Percentiles rank a stretch among this genome's conserved stretches.
These are phyloP conservation scores for Geopyxis carbonaria DNA, from an alignment of 495 filamentous ascomycete genomes.

Conservation along the genomic window DNA sequence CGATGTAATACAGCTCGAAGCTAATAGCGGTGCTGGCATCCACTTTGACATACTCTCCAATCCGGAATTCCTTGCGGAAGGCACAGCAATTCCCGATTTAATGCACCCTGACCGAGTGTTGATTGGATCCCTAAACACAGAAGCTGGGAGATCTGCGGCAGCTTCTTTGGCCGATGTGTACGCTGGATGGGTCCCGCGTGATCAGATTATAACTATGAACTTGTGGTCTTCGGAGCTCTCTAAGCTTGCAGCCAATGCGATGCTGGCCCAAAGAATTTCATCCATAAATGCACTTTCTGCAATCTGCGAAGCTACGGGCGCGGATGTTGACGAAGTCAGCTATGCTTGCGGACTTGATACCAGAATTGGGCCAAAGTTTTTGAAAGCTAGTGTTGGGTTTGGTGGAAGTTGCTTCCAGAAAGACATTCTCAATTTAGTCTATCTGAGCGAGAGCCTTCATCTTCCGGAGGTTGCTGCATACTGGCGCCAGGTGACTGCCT, in stretches of 20 bases:
- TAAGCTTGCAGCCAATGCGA: conserved; percentile 65
- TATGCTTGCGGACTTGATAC: conserved; percentile 52
- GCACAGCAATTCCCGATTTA: conserved; percentile 55
- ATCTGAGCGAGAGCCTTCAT: conserved; percentile 52
- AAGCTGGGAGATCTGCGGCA: conserved; percentile 43
- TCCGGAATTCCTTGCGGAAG: conserved; percentile 69
- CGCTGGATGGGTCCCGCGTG: conserved; percentile 48
- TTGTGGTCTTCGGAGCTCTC: conserved; percentile 66
- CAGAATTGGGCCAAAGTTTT: conserved; percentile 53
- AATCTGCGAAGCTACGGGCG: conserved; percentile 63
- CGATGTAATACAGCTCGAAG: conserved; percentile 29
- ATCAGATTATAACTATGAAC: conserved; percentile 53
- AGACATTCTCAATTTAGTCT: conserved; percentile 59
- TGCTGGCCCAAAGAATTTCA: conserved; percentile 70
- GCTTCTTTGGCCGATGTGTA: conserved; percentile 47
- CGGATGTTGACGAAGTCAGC: conserved; percentile 56
- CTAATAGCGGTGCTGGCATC: conserved; percentile 38
- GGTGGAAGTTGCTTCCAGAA: conserved; percentile 76
- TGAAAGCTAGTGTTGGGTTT: conserved; percentile 64
- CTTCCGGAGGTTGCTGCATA: conserved; percentile 60
- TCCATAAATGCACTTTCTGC: conserved; percentile 68
- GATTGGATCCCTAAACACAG: conserved; percentile 49
- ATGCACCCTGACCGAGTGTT: conserved; percentile 58
- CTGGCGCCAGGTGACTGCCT: conserved; percentile 37
- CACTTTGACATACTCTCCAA: conserved; percentile 67